Percentiles rank a stretch among this genome's conserved stretches.
phyloP scores from a whole-genome alignment of 495 filamentous ascomycete genomes.

The Penicillium manginii region DNA sequence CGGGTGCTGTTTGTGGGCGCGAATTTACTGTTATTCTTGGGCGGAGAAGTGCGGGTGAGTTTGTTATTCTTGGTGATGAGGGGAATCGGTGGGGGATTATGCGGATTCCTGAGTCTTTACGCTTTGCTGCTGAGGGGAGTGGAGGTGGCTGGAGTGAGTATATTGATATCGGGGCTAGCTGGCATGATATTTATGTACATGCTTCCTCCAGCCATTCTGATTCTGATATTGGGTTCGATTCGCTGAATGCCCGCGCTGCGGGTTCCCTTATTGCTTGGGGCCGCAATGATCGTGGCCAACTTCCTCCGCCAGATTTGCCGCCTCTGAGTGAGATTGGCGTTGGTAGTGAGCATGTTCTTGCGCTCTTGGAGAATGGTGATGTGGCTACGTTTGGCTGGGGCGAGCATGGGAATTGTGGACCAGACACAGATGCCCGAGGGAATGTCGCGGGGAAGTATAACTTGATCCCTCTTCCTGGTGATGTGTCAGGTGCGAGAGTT shows the following conservation, averaged over 20 bases:
- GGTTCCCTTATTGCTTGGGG: constrained; percentile 57
- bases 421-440: constrained; percentile 58
- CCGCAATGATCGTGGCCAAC: constrained; percentile 79
- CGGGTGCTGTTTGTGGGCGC: constrained; percentile 69
- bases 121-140: too few species aligned
- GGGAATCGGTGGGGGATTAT: constrained; percentile 67
- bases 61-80: constrained; percentile 62
- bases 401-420: constrained; percentile 95
- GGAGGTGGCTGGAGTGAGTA: constrained; percentile 29
- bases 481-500: constrained; percentile 35
- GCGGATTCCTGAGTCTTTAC: constrained; percentile 38
- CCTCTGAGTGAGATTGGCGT: constrained; percentile 61
- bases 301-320: constrained; percentile 63
- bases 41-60: constrained; percentile 51
- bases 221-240: background rate
- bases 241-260: background rate
- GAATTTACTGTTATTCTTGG: constrained; percentile 80
- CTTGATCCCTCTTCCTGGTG: constrained; percentile 54
- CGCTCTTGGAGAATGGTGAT: constrained; percentile 58
- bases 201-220: background rate
- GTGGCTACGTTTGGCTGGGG: constrained; percentile 92
- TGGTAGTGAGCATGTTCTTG: constrained; percentile 87
- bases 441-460: constrained; percentile 69
- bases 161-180: constrained; percentile 65
- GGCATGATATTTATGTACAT: constrained; percentile 78